These are phyloP conservation scores for Trypanosoma melophagium DNA, from an alignment of 208 protist genomes.

Conservation along the genomic window DNA sequence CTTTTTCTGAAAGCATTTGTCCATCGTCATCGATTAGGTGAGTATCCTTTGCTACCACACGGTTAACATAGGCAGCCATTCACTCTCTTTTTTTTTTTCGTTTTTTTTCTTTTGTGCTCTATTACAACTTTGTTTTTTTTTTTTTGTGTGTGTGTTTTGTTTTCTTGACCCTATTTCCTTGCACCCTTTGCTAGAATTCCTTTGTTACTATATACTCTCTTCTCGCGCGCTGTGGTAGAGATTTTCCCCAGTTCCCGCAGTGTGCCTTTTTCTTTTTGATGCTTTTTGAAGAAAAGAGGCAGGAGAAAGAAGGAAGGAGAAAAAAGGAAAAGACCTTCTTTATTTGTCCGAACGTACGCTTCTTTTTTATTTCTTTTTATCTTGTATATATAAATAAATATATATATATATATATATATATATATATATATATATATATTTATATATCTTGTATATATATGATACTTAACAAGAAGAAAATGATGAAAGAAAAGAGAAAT, in stretches of 20 bases:
- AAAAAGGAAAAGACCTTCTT: neutral
- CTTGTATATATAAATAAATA: too few species aligned
- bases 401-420: neutral
- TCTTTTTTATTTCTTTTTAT: too few species aligned
- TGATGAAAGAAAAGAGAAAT: neutral
- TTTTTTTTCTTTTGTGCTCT: neutral
- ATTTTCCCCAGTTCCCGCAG: too few species aligned
- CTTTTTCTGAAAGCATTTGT: slow-evolving; percentile 46
- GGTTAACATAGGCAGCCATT: slow-evolving; percentile 9
- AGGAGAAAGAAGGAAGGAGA: neutral
- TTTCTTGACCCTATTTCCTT: neutral
- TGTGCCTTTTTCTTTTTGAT: neutral
- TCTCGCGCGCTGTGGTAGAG: too few species aligned
- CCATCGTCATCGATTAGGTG: slow-evolving; percentile 77
- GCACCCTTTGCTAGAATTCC: neutral
- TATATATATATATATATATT: too few species aligned
- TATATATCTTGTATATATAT: too few species aligned
- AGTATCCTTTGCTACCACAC: slow-evolving; percentile 11
- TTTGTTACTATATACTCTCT: slow-evolving; percentile 1
- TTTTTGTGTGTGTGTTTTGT: slow-evolving; percentile 1
- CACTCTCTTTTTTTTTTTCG: neutral
- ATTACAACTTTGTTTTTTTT: slow-evolving; percentile 5
- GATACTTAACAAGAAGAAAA: neutral
- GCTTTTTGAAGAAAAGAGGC: neutral
- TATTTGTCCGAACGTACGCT: too few species aligned